Evolutionary conservation across 2,329 filamentous ascomycete species (phyloP).

Genomic region (Venturia carpophila): DNA sequence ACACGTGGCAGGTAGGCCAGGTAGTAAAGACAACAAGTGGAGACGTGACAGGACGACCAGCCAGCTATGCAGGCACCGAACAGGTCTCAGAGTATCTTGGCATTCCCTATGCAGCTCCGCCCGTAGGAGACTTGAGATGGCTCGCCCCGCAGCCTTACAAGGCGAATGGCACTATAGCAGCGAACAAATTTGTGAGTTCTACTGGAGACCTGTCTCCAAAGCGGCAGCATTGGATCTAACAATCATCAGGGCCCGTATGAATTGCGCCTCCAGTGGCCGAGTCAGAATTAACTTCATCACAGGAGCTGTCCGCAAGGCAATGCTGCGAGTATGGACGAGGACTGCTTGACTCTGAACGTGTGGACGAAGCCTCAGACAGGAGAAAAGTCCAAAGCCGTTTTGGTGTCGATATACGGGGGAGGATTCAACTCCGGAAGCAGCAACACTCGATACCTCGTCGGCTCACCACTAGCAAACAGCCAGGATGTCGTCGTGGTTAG

Average conservation of each 20-base stretch:
- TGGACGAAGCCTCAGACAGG: constrained; percentile 19
- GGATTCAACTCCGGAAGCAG: constrained; percentile 10
- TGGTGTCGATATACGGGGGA: constrained; percentile 17
- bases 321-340: constrained; percentile 15
- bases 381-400: constrained; percentile 13
- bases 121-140: constrained; percentile 30
- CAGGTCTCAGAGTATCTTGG: constrained; percentile 30
- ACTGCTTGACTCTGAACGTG: constrained; percentile 17
- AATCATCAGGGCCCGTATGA: not conserved
- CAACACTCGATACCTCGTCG: constrained; percentile 23
- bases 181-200: constrained; percentile 14
- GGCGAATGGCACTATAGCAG: constrained; percentile 23
- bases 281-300: not conserved
- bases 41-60: constrained; percentile 27
- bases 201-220: not conserved
- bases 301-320: constrained; percentile 6
- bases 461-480: constrained; percentile 25
- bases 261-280: not conserved
- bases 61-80: constrained; percentile 22
- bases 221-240: not conserved
- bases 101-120: constrained; percentile 31
- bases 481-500: constrained; percentile 29
- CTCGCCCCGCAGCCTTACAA: constrained; percentile 26
- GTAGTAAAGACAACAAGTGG: constrained; percentile 29
- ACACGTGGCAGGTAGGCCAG: constrained; percentile 22